Base-by-base conservation (phyloP, 805 yeast genomes). In the Pichia rugopelliculosa region DNA sequence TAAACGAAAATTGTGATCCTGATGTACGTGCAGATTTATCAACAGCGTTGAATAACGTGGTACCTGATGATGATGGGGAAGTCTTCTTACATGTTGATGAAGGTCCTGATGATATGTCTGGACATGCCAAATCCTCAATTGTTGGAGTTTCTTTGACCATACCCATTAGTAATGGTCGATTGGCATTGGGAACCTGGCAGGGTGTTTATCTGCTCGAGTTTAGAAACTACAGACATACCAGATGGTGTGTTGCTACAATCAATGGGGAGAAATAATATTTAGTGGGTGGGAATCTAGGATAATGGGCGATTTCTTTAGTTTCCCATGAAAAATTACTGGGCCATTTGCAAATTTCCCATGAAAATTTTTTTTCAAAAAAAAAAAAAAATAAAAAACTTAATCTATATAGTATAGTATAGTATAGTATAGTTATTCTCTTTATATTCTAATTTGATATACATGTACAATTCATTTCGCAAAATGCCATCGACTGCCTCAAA, bases 71-170 rank as follows among this genome's bases (percentile, higher is more conserved):
- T 49, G 75, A 71, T 7, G 71, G 64, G 20, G 55, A 59, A 40
- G 60, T 65, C 34, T 83, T 82, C 55, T 57, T 73, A 41, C 90
- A 82, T 60, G 77, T 74, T 13, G 91, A 83, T 46, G 95, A 86
- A 63, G 95, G 87, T 0, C 74, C 85, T 3, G 95, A 87, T 60
- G 95, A 86, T 60, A 82, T 85, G 89, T 87, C 91, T 2, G 85
- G 90, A 0, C 95, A 86, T 62, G 80, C 81, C 44, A 81, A 84
- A 59, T 72, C 84, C 18, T 65, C 77, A 2, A 50, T 73, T 42
- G 73, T 82, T 10, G 93, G 95, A 18, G 82, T 79, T 8, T 71
- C 79, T 4, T 66, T 86, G 24, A 70, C 77, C 4, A 77, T 86
- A 39, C 95, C 95, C 2, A 84, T 86, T 42, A 60, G 72, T 21